Base-by-base conservation (phyloP, 1,139 yeast genomes). In the Blastobotrys ciferrii region DNA sequence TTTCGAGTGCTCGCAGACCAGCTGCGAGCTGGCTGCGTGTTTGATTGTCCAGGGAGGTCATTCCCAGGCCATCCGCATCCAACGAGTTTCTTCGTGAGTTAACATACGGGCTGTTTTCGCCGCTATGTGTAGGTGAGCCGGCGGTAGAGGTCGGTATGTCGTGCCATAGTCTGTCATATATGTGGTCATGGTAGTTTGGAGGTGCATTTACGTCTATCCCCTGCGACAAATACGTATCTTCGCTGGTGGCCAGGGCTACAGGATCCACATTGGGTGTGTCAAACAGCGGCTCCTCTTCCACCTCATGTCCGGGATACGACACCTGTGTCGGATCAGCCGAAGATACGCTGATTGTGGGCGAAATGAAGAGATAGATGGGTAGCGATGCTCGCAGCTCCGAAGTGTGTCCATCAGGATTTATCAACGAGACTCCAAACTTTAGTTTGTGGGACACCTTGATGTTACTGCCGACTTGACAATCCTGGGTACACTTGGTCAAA, bases 151-250 rank as follows among this genome's bases (percentile, higher is more conserved):
- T 69, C 2, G 76, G 65, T 2, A 82, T 73, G 49, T 85, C 95
- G 32, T 78, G 74, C 91, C 91, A 91, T 35, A 92, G 69, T 49
- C 89, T 71, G 66, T 92, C 98, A 66, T 87, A 89, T 32, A 89
- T 80, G 64, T 88, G 96, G 53, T 77, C 81, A 54, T 83, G 89
- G 63, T 92, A 92, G 53, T 85, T 76, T 25, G 98, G 98, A 2
- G 98, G 98, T 0, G 97, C 96, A 14, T 48, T 45, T 9, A 43
- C 36, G 18, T 47, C 52, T 25, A 51, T 41, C 4, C 45, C 54
- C 14, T 53, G 48, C 18, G 50, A 48, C 53, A 37, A 12, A 18
- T 30, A 15, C 9, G 32, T 25, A 20, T 31, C 46, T 33, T 56
- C 47, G 37, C 51, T 51, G 25, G 60, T 47, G 32, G 55, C 50